phyloP scores from a whole-genome alignment of 2,329 filamentous ascomycete genomes.

The Immersiporthe knoxdaviesiana region DNA sequence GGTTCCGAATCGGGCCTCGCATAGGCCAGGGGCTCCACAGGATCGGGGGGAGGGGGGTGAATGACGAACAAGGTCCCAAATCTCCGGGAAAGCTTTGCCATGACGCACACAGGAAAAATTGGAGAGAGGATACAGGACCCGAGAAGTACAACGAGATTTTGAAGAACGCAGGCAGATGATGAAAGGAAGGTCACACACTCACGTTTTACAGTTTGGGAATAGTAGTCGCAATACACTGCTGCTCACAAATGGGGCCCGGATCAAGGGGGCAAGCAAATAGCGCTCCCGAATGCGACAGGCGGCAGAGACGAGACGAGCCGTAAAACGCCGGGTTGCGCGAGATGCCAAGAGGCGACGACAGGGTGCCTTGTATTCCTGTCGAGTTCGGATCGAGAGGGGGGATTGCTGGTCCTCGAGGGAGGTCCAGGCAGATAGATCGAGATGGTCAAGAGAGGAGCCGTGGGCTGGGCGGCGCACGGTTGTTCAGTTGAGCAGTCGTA shows the following conservation, averaged over 20 bases:
- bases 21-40: conserved; percentile 24
- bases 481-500: conserved; percentile 7
- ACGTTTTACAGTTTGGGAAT: conserved; percentile 23
- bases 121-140: conserved; percentile 9
- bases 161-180: background rate
- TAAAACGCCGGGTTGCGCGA: conserved; percentile 14
- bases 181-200: conserved; percentile 16
- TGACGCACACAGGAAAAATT: conserved; percentile 23
- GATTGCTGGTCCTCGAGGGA: background rate
- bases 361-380: conserved; percentile 11
- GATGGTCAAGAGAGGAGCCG: conserved; percentile 6
- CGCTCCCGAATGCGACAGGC: conserved; percentile 19
- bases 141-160: conserved; percentile 1
- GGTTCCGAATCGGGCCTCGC: conserved; percentile 20
- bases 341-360: conserved; percentile 3
- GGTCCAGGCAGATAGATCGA: conserved; percentile 7
- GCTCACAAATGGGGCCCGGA: conserved; percentile 3
- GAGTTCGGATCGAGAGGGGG: background rate
- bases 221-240: conserved; percentile 20
- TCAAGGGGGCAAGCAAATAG: conserved; percentile 4
- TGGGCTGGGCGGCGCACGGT: conserved; percentile 8
- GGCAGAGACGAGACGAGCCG: conserved; percentile 14
- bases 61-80: conserved; percentile 21
- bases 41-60: conserved; percentile 19
- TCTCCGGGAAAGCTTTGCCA: conserved; percentile 27